Evolutionary conservation across 345 rosid species (phyloP).

Genomic region (Capsella bursapastoris): DNA sequence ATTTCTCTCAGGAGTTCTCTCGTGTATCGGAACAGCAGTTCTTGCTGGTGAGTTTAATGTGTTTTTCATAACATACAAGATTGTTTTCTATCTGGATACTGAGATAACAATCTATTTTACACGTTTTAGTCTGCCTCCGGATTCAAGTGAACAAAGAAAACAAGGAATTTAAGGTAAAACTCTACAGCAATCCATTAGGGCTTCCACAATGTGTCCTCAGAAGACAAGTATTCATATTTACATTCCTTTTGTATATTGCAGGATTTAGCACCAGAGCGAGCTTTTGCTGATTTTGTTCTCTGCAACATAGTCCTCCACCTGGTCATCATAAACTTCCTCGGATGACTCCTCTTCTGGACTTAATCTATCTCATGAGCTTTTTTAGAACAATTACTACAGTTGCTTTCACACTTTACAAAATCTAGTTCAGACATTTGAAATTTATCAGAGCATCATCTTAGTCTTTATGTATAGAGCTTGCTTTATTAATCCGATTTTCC

Average conservation of each 20-base stretch:
- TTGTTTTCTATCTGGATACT: constrained; percentile 27
- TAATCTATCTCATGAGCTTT: neutral
- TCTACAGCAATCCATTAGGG: neutral
- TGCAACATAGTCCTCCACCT: constrained; percentile 86
- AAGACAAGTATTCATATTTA: neutral
- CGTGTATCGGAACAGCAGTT: constrained; percentile 86
- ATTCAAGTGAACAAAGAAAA: constrained; percentile 97
- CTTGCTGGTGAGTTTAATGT: constrained; percentile 72
- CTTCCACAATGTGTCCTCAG: neutral
- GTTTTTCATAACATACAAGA: neutral
- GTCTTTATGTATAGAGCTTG: neutral
- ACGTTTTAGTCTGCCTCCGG: constrained; percentile 77
- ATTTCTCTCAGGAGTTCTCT: constrained; percentile 86
- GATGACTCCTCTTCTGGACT: constrained; percentile 28
- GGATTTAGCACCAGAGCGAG: constrained; percentile 75
- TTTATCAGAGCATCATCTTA: constrained; percentile 6
- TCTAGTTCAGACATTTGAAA: constrained; percentile 1
- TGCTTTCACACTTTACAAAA: neutral
- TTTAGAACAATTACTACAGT: neutral
- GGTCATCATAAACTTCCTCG: constrained; percentile 75
- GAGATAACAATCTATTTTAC: neutral
- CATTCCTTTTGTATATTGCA: constrained; percentile 33
- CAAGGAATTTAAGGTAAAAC: constrained; percentile 80
- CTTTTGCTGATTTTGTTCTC: constrained; percentile 77
- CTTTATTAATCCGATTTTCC: neutral